phyloP scores from a whole-genome alignment of 2,329 filamentous ascomycete species.

The Fusarium oligoseptatum region DNA sequence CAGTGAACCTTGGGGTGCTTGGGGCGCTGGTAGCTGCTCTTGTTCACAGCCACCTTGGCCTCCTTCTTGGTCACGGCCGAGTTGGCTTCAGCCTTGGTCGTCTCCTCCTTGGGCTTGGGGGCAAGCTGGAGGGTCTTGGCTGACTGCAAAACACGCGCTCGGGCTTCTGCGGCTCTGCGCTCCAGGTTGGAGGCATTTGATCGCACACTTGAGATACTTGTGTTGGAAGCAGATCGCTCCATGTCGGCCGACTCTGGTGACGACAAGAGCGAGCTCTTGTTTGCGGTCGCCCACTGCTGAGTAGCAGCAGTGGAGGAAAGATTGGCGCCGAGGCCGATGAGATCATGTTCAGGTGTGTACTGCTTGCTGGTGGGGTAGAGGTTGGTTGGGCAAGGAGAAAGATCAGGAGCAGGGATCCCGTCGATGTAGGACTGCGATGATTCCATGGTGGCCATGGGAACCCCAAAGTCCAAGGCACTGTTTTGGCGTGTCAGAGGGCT shows the following conservation, averaged over 20 bases:
- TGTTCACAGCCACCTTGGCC: conserved; percentile 60
- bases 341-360: conserved; percentile 47
- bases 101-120: conserved; percentile 57
- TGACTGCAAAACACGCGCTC: conserved; percentile 61
- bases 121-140: conserved; percentile 55
- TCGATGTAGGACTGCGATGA: conserved; percentile 55
- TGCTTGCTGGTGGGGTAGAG: conserved; percentile 47
- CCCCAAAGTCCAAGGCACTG: conserved; percentile 53
- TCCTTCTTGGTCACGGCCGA: conserved; percentile 50
- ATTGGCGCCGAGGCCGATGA: conserved; percentile 57
- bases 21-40: conserved; percentile 68
- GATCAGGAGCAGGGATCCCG: conserved; percentile 30
- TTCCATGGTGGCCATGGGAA: conserved; percentile 55
- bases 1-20: conserved; percentile 81
- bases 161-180: conserved; percentile 62
- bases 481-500: conserved; percentile 60
- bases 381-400: conserved; percentile 33
- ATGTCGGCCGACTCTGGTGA: conserved; percentile 54
- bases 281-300: conserved; percentile 50
- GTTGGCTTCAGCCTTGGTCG: conserved; percentile 10
- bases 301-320: conserved; percentile 31
- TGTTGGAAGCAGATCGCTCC: conserved; percentile 63
- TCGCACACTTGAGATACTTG: conserved; percentile 56
- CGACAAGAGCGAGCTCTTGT: conserved; percentile 47
- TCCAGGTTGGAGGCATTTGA: conserved; percentile 61